A percentile compares a stretch with the other conserved stretches of the same genome.
phyloP scores from a whole-genome alignment of 441 rosid genomes.

The Flueggea neowawraea region DNA sequence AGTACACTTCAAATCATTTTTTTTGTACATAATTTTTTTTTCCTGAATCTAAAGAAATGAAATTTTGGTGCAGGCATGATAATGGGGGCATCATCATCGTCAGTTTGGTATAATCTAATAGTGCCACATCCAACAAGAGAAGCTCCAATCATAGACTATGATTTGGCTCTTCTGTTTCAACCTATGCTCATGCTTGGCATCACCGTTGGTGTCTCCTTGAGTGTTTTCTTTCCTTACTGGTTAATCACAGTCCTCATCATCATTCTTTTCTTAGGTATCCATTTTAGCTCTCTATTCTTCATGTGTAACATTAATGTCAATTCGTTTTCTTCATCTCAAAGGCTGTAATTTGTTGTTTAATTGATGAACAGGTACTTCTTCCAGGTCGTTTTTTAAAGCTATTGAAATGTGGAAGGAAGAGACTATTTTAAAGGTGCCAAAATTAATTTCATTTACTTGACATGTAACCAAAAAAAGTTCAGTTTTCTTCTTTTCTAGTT shows the following conservation, averaged over 20 bases:
- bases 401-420: slow-evolving; percentile 91
- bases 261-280: slow-evolving; percentile 65
- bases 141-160: slow-evolving; percentile 88
- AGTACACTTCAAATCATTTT: background rate
- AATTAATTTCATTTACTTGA: no score
- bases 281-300: background rate
- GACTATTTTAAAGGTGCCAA: slow-evolving; percentile 57
- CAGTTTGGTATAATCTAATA: slow-evolving; percentile 88
- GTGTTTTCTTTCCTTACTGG: slow-evolving; percentile 97
- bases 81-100: no score
- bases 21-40: background rate
- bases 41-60: background rate
- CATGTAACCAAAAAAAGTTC: no score
- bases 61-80: slow-evolving; percentile 64
- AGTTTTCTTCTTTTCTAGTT: background rate
- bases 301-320: no score
- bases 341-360: slow-evolving; percentile 11
- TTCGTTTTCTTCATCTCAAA: background rate
- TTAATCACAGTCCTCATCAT: slow-evolving; percentile 89
- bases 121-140: slow-evolving; percentile 84
- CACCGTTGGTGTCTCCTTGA: slow-evolving; percentile 81
- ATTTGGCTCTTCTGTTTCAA: slow-evolving; percentile 87
- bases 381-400: slow-evolving; percentile 78
- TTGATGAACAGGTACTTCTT: slow-evolving; percentile 56
- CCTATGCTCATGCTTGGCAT: slow-evolving; percentile 92